These are phyloP conservation scores for Populus ilicifolia DNA, from an alignment of 345 rosid genomes.

Conservation along the genomic window DNA sequence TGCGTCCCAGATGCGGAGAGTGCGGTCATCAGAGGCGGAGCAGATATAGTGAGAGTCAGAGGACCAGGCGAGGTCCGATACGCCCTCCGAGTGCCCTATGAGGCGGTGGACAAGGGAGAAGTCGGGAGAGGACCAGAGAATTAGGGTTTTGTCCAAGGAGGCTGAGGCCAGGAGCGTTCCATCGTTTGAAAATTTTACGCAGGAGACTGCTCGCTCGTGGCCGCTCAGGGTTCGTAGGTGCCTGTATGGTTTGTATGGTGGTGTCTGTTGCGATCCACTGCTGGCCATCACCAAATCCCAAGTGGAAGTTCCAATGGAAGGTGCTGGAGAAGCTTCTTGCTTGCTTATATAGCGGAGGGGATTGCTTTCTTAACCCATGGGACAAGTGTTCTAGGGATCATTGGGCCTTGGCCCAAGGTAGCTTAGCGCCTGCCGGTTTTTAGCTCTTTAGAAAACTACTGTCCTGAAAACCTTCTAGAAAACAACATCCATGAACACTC, in stretches of 20 bases:
- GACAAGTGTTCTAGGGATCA: not conserved
- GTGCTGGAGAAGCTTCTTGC: not conserved
- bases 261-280: conserved; percentile 16
- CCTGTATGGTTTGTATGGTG: conserved; percentile 59
- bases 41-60: conserved; percentile 92
- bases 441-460: too few relatives aligned
- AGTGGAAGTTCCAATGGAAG: not conserved
- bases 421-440: too few relatives aligned
- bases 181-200: conserved; percentile 89
- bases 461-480: too few relatives aligned
- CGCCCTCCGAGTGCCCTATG: conserved; percentile 72
- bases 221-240: conserved; percentile 54
- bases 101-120: conserved; percentile 58
- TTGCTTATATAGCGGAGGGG: not conserved
- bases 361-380: not conserved
- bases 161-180: conserved; percentile 83
- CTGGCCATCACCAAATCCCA: conserved; percentile 1
- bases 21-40: conserved; percentile 87
- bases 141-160: conserved; percentile 77
- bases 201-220: conserved; percentile 71
- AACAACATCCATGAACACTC: too few relatives aligned
- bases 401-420: not conserved
- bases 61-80: conserved; percentile 93
- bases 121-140: conserved; percentile 65
- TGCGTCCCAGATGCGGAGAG: conserved; percentile 95